Evolutionary conservation across 2,329 filamentous ascomycete species (phyloP).

Genomic region (Aspergillus niger): DNA sequence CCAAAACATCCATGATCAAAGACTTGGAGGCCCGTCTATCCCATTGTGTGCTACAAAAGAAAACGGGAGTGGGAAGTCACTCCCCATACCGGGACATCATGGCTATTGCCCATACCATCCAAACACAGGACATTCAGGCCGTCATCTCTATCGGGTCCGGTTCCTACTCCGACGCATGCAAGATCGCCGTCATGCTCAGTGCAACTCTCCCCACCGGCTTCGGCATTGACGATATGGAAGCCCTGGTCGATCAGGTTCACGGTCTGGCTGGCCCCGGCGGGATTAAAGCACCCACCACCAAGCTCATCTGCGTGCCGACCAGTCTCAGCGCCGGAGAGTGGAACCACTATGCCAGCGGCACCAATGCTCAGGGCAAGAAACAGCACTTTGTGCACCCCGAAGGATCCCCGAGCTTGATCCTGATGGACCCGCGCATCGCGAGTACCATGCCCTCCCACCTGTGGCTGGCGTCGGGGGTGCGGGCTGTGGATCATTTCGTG

Average conservation of each 20-base stretch:
- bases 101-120: constrained; percentile 1
- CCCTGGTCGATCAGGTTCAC: constrained; percentile 1
- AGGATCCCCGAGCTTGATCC: constrained; percentile 1
- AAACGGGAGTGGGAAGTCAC: constrained; percentile 5
- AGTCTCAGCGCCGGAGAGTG: constrained; percentile 5
- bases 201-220: background rate
- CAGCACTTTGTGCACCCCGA: constrained; percentile 2
- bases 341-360: constrained; percentile 1
- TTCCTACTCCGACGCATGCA: constrained; percentile 4
- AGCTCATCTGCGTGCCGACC: constrained; percentile 6
- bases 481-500: constrained; percentile 4
- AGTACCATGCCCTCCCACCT: constrained; percentile 1
- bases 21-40: constrained; percentile 2
- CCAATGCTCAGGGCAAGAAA: background rate
- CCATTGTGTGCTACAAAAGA: constrained; percentile 3
- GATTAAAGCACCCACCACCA: background rate
- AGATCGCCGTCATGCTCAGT: constrained; percentile 9
- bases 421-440: constrained; percentile 5
- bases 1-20: background rate
- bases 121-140: background rate
- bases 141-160: constrained; percentile 4
- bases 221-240: background rate
- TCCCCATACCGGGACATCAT: constrained; percentile 5
- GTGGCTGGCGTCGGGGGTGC: constrained; percentile 7
- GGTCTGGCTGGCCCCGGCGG: constrained; percentile 1